phyloP scores from a whole-genome alignment of 1,284 basidiomycete genomes.

The Schizopora paradoxa region DNA sequence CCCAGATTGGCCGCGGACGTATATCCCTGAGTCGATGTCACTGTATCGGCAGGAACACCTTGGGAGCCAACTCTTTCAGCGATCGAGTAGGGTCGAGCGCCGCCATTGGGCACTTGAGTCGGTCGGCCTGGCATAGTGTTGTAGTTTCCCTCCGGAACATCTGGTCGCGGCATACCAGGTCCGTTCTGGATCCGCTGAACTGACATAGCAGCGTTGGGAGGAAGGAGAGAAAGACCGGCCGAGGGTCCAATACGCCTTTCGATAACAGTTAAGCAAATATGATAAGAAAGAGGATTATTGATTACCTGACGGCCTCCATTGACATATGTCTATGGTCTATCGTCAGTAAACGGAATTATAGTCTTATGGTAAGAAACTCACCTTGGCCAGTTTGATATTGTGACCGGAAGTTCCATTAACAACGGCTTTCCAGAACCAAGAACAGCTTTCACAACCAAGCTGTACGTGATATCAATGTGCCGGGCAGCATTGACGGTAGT shows the following conservation, averaged over 20 bases:
- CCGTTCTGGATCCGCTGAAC: slow-evolving; percentile 10
- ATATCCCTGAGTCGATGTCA: too few relatives aligned
- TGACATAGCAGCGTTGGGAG: slow-evolving; percentile 1
- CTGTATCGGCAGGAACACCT: too few relatives aligned
- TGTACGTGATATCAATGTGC: slow-evolving; percentile 78
- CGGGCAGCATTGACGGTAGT: slow-evolving; percentile 72
- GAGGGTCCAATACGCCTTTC: slow-evolving; percentile 65
- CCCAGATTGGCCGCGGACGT: too few relatives aligned
- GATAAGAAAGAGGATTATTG: slow-evolving; percentile 13
- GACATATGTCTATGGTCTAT: slow-evolving; percentile 49
- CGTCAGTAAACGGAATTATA: slow-evolving; percentile 2
- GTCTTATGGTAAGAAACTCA: slow-evolving; percentile 30
- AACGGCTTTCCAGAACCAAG: slow-evolving; percentile 63
- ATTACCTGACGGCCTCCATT: slow-evolving; percentile 58
- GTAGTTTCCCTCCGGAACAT: slow-evolving; percentile 7
- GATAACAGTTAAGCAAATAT: background rate
- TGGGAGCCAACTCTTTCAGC: slow-evolving; percentile 22
- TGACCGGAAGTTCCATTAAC: slow-evolving; percentile 66
- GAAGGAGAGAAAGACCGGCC: slow-evolving; percentile 49
- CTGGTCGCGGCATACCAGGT: background rate
- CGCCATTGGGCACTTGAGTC: background rate
- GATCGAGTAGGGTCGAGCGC: slow-evolving; percentile 28
- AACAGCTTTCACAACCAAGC: slow-evolving; percentile 69
- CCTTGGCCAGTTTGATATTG: slow-evolving; percentile 80
- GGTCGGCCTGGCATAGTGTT: slow-evolving; percentile 10